Conservation (phyloP, 768 basidiomycete species). For the Mrakia frigida region DNA sequence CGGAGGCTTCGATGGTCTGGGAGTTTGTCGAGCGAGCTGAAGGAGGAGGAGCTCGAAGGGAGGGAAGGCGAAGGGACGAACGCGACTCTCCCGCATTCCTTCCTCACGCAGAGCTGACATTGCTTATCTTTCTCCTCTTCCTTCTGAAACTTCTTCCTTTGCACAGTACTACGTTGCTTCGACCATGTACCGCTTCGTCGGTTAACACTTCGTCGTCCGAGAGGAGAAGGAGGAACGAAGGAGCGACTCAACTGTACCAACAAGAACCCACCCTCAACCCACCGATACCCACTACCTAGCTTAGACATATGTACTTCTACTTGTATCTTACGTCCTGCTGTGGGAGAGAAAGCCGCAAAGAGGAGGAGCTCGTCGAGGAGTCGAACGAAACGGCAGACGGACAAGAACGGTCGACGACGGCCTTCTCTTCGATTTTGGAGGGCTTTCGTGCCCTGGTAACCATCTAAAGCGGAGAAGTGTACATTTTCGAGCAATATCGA, state of each 20-base stretch:
- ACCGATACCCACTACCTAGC: background rate
- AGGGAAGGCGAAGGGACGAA: background rate
- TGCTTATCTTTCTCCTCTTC: background rate
- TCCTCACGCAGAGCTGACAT: background rate
- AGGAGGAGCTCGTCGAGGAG: no score
- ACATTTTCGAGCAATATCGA: no score
- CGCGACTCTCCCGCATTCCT: background rate
- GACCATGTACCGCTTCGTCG: slow-evolving; percentile 33
- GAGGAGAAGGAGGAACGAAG: background rate
- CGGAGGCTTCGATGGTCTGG: background rate
- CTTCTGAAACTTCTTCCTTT: background rate
- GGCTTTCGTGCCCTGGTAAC: no score
- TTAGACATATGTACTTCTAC: no score
- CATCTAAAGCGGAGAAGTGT: no score
- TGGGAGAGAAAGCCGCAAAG: no score
- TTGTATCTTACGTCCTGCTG: no score
- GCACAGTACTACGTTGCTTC: slow-evolving; percentile 29
- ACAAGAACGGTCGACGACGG: no score
- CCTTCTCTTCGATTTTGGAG: no score
- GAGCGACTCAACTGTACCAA: background rate
- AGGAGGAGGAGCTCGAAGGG: no score
- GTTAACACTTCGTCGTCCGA: background rate
- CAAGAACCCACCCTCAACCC: background rate
- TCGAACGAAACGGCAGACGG: no score
- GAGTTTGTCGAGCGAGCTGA: background rate